Evolutionary conservation across 2,329 filamentous ascomycete genomes (phyloP).

Genomic region (Exophiala dermatitidis): DNA sequence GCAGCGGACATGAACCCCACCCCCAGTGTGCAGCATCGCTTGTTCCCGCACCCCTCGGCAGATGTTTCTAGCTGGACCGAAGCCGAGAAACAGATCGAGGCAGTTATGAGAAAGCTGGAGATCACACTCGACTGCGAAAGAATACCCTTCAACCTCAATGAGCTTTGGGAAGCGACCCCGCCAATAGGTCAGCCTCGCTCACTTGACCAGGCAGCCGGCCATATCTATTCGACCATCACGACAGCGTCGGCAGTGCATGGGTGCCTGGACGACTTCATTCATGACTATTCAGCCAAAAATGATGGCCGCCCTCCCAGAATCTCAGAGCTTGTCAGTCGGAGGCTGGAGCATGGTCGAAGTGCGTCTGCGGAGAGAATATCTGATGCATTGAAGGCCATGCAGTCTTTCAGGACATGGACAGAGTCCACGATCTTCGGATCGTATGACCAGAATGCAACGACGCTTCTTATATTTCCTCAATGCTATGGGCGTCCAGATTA

Average conservation of each 20-base stretch:
- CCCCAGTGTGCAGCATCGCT: slow-evolving; percentile 20
- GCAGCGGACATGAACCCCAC: slow-evolving; percentile 12
- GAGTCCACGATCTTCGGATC: slow-evolving; percentile 23
- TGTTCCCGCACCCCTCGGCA: slow-evolving; percentile 27
- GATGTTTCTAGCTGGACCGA: slow-evolving; percentile 22
- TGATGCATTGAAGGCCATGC: slow-evolving; percentile 45
- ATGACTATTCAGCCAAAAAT: slow-evolving; percentile 26
- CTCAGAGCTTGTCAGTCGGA: slow-evolving; percentile 43
- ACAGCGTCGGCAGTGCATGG: slow-evolving; percentile 41
- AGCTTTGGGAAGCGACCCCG: slow-evolving; percentile 29
- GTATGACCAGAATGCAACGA: slow-evolving; percentile 21
- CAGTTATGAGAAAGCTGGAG: slow-evolving; percentile 26
- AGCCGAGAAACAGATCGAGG: slow-evolving; percentile 27
- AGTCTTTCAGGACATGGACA: slow-evolving; percentile 41
- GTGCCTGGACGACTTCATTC: slow-evolving; percentile 39
- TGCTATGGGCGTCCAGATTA: slow-evolving; percentile 20
- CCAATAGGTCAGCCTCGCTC: slow-evolving; percentile 13
- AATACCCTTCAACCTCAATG: slow-evolving; percentile 28
- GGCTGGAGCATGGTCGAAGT: slow-evolving; percentile 44
- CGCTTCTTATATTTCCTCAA: slow-evolving; percentile 23
- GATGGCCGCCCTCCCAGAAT: slow-evolving; percentile 37
- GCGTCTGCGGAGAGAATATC: slow-evolving; percentile 35
- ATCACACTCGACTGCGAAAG: slow-evolving; percentile 27
- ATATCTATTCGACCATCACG: slow-evolving; percentile 21
- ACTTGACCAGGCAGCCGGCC: slow-evolving; percentile 19